phyloP scores from a whole-genome alignment of 106 monocot genomes.

The Platanthera guangdongensis region DNA sequence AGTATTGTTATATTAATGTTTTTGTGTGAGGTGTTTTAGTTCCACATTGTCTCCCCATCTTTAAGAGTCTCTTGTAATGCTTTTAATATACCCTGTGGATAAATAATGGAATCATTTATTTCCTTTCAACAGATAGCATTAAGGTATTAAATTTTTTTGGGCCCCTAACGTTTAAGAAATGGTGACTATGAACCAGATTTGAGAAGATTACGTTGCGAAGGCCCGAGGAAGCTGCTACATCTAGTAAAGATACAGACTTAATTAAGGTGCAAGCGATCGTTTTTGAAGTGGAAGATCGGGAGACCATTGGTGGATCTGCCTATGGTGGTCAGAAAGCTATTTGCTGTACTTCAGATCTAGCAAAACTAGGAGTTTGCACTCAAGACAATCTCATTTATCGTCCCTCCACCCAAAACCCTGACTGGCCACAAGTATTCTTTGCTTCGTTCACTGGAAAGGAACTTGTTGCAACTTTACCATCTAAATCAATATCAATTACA shows the following conservation, averaged over 20 bases:
- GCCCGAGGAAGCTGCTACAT: constrained; percentile 34
- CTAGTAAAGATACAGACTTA: constrained; percentile 30
- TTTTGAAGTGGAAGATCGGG: constrained; percentile 87
- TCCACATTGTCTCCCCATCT: too few relatives aligned
- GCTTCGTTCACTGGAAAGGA: constrained; percentile 55
- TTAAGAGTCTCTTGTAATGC: too few relatives aligned
- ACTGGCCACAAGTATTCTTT: constrained; percentile 66
- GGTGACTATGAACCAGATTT: constrained; percentile 36
- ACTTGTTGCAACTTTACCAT: constrained; percentile 45
- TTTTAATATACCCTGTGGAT: too few relatives aligned
- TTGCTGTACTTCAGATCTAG: constrained; percentile 92
- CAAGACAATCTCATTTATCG: constrained; percentile 64
- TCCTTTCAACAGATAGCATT: not conserved
- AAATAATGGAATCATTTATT: too few relatives aligned
- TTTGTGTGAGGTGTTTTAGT: too few relatives aligned
- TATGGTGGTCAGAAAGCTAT: constrained; percentile 92
- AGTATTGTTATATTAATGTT: too few relatives aligned
- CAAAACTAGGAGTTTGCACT: constrained; percentile 72
- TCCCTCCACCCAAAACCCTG: constrained; percentile 46
- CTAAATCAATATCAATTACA: constrained; percentile 46
- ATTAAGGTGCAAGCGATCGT: constrained; percentile 65
- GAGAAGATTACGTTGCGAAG: constrained; percentile 75
- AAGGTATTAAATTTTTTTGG: not conserved
- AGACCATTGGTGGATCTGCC: constrained; percentile 80
- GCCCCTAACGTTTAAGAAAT: not conserved